Base-by-base conservation (phyloP, 805 yeast species). In the Clavispora santaluciae region DNA sequence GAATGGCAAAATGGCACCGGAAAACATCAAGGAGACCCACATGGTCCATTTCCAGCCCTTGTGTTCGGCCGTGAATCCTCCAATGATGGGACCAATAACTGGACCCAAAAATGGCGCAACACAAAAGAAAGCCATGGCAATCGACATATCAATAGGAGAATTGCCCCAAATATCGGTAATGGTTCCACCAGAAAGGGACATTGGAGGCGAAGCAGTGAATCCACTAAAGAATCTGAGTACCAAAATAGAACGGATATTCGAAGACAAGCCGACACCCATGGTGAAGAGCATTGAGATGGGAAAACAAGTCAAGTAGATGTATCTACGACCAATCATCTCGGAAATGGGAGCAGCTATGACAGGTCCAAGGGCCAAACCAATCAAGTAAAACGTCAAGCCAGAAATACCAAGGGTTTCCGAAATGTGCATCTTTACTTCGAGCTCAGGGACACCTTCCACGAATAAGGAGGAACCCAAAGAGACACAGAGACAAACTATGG, bases 131-230 rank as follows among this genome's bases (percentile, higher is more conserved):
- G 85, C 76, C 81, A 85, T 76, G n/a, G 95, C 89, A 4, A 81
- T 51, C 12, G 88, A 84, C 55, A 80, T 63, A 56, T 79, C 78
- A 31, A 75, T 73, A 5, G 81, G 77, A 11, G 57, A 50, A 22
- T 45, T 43, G 16, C 70, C 74, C 81, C 90, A 88, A 36, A 87
- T 62, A 63, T 88, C 96, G 40, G 81, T 67, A 46, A 88, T 78
- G 5, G 93, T 81, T 48, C 95, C 96, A 39, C 90, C 88, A 10
- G 88, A 91, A 49, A 86, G 78, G 8, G 95, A 82, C 64, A 88
- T 70, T 2, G 90, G 88, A 3, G 93, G 95, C 1, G 90, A 80
- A 1, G 93, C 87, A 36, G 82, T 73, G 22, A 82, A 70, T 1
- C 95, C 95, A 16, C 83, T 69, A 52, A 88, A 76, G 55, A 85